A percentile compares a stretch with the other conserved stretches of the same genome.
phyloP scores from a whole-genome alignment of 495 filamentous ascomycete genomes.

The Astrothelium macrocarpum region DNA sequence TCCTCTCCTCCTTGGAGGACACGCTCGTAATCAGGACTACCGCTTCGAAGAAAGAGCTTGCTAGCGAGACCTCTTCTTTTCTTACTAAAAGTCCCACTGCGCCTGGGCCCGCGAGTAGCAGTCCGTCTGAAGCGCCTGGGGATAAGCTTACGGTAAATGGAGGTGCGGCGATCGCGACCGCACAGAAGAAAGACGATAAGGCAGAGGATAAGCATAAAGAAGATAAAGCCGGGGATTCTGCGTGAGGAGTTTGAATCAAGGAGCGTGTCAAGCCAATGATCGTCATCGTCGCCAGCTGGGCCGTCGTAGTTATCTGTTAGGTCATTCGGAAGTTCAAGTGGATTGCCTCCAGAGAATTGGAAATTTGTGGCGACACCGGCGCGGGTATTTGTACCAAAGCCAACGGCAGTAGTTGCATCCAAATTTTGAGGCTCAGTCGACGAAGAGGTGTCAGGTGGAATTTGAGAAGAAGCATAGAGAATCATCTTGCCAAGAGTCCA shows the following conservation, averaged over 20 bases:
- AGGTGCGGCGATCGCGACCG: slow-evolving; percentile 59
- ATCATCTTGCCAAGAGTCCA: slow-evolving; percentile 98
- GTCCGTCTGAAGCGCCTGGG: slow-evolving; percentile 38
- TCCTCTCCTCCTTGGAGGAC: slow-evolving; percentile 69
- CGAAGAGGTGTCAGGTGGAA: slow-evolving; percentile 37
- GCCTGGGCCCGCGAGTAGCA: neutral
- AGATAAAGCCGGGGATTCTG: slow-evolving; percentile 60
- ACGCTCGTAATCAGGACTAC: slow-evolving; percentile 58
- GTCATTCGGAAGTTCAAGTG: slow-evolving; percentile 34
- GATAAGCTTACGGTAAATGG: slow-evolving; percentile 51
- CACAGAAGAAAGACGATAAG: slow-evolving; percentile 57
- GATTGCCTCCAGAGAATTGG: slow-evolving; percentile 61
- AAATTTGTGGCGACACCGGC: slow-evolving; percentile 63
- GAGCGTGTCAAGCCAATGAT: slow-evolving; percentile 67
- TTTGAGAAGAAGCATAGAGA: slow-evolving; percentile 86
- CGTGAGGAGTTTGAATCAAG: slow-evolving; percentile 51
- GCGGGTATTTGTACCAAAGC: slow-evolving; percentile 73
- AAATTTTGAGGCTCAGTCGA: slow-evolving; percentile 32
- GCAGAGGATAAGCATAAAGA: slow-evolving; percentile 64
- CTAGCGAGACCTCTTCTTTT: slow-evolving; percentile 31
- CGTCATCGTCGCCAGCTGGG: slow-evolving; percentile 38
- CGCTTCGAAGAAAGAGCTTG: slow-evolving; percentile 49
- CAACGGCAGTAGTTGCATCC: slow-evolving; percentile 60
- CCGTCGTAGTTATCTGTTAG: slow-evolving; percentile 35
- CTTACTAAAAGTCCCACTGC: slow-evolving; percentile 45